Percentiles rank a stretch among this genome's conserved stretches.
Conservation (phyloP, 2,329 filamentous ascomycete genomes). For the Verticillium albo-atrum region DNA sequence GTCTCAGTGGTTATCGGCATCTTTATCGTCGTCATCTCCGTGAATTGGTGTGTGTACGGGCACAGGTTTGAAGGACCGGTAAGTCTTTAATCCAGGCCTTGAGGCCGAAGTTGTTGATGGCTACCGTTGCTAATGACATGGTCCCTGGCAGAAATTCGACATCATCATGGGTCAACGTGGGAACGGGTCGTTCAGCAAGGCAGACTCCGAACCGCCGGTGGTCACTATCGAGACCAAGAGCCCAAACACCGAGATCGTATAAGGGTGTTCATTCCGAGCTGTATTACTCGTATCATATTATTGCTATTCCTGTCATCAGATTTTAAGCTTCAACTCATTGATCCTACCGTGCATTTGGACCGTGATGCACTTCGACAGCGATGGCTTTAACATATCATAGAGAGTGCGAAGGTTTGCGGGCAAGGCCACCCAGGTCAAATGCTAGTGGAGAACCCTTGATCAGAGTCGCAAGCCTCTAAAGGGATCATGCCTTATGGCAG, state of each 20-base stretch:
- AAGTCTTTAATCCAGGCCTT: background rate
- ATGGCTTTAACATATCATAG: too few relatives aligned
- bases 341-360: too few relatives aligned
- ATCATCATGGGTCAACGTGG: conserved; percentile 1
- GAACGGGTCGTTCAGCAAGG: background rate
- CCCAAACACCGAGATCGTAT: background rate
- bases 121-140: background rate
- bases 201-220: background rate
- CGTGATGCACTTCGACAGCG: too few relatives aligned
- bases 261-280: background rate
- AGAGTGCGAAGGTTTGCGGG: too few relatives aligned
- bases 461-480: too few relatives aligned
- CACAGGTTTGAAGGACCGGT: conserved; percentile 3
- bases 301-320: too few relatives aligned
- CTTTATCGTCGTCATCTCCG: conserved; percentile 13
- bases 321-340: too few relatives aligned
- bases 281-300: too few relatives aligned
- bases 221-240: background rate
- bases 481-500: too few relatives aligned
- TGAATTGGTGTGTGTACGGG: conserved; percentile 1
- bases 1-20: conserved; percentile 31
- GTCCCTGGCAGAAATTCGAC: background rate
- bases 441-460: too few relatives aligned
- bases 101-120: background rate
- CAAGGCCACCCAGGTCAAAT: too few relatives aligned